Conservation (phyloP, 495 filamentous ascomycete genomes). For the Lasiosphaeria ovina region DNA sequence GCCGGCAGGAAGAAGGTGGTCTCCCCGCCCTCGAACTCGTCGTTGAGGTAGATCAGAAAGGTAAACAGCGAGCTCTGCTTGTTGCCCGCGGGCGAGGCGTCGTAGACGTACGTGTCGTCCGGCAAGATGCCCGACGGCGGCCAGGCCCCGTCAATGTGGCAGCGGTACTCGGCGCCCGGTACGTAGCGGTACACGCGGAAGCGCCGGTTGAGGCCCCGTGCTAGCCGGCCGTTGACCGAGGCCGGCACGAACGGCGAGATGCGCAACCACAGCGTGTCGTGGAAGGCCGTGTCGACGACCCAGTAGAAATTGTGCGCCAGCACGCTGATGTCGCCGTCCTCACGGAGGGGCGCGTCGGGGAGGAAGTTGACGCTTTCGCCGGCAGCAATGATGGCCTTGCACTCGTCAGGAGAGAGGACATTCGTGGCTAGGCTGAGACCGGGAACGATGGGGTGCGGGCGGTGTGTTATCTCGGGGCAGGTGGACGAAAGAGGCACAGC, state of each 20-base stretch:
- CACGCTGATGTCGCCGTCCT: slow-evolving; percentile 44
- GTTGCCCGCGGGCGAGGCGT: slow-evolving; percentile 39
- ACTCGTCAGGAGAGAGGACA: slow-evolving; percentile 40
- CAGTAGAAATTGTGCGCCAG: slow-evolving; percentile 55
- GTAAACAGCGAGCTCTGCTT: slow-evolving; percentile 50
- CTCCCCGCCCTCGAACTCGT: slow-evolving; percentile 51
- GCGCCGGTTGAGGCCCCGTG: slow-evolving; percentile 45
- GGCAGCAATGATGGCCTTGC: slow-evolving; percentile 45
- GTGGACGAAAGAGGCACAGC: slow-evolving; percentile 33
- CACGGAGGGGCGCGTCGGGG: slow-evolving; percentile 45
- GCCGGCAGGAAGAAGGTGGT: slow-evolving; percentile 51
- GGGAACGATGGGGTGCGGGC: slow-evolving; percentile 42
- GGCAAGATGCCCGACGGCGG: slow-evolving; percentile 42
- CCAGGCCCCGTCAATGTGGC: slow-evolving; percentile 50
- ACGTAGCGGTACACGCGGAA: slow-evolving; percentile 52
- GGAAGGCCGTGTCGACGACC: slow-evolving; percentile 44
- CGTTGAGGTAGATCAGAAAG: slow-evolving; percentile 52
- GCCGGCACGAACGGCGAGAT: slow-evolving; percentile 39
- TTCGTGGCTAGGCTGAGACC: slow-evolving; percentile 37
- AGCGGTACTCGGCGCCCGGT: slow-evolving; percentile 48
- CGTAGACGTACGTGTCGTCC: slow-evolving; percentile 45
- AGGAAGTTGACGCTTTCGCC: slow-evolving; percentile 45
- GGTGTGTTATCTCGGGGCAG: slow-evolving; percentile 27
- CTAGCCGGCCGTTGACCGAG: slow-evolving; percentile 34
- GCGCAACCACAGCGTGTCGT: slow-evolving; percentile 42